Percentiles rank a stretch among this genome's conserved stretches.
These are phyloP conservation scores for Bretschneidera sinensis DNA, from an alignment of 345 rosid species.

Conservation along the genomic window DNA sequence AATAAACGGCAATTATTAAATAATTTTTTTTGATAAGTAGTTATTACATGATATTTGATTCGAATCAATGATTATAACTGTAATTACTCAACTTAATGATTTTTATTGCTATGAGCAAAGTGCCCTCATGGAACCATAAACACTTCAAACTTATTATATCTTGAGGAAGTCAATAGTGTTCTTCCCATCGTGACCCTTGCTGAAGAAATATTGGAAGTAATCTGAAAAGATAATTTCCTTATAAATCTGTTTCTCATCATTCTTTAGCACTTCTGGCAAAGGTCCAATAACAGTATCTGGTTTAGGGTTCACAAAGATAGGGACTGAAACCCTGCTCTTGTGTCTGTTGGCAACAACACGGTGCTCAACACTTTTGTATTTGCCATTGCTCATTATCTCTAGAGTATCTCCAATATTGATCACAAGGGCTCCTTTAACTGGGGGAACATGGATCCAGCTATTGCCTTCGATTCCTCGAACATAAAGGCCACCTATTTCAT, in stretches of 20 bases:
- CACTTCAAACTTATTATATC: slow-evolving; percentile 10
- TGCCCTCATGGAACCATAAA: slow-evolving; percentile 6
- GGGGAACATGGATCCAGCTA: slow-evolving; percentile 31
- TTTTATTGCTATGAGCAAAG: too few species aligned
- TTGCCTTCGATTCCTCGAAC: slow-evolving; percentile 3
- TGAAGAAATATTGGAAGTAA: slow-evolving; percentile 22
- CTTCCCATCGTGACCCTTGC: slow-evolving; percentile 29
- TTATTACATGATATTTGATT: too few species aligned
- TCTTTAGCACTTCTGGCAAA: slow-evolving; percentile 16
- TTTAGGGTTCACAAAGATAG: slow-evolving; percentile 23
- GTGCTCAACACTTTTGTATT: slow-evolving; percentile 29
- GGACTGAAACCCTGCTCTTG: slow-evolving; percentile 27
- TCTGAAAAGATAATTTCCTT: slow-evolving; percentile 19
- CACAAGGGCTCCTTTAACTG: slow-evolving; percentile 25
- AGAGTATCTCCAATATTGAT: slow-evolving; percentile 24
- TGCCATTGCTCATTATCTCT: slow-evolving; percentile 34
- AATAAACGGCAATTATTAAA: too few species aligned
- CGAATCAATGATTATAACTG: too few species aligned
- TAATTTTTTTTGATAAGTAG: too few species aligned
- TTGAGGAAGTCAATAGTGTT: slow-evolving; percentile 17
- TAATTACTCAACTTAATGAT: too few species aligned
- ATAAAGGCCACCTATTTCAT: too few species aligned
- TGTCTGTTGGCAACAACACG: slow-evolving; percentile 18
- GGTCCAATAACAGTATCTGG: slow-evolving; percentile 19
- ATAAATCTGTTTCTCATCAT: slow-evolving; percentile 17